Evolutionary conservation across 2,329 filamentous ascomycete genomes (phyloP).

Genomic region (Fusarium gaditjirri): DNA sequence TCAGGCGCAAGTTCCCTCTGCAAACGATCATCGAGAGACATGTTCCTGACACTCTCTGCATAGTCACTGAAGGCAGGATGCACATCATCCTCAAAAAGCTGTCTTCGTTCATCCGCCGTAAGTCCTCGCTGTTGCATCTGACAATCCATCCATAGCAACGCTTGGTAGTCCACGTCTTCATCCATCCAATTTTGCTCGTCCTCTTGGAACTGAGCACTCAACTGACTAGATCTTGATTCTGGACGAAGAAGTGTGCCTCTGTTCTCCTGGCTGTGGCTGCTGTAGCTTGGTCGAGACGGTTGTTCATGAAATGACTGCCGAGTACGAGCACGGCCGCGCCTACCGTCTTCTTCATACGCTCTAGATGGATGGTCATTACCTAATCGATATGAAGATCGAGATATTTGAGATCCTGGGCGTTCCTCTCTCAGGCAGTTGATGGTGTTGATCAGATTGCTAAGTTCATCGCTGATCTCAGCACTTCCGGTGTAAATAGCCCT

Average conservation of each 20-base stretch:
- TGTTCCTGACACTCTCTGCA: not conserved
- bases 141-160: conserved; percentile 30
- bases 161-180: conserved; percentile 1
- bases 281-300: not conserved
- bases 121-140: conserved; percentile 22
- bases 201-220: not conserved
- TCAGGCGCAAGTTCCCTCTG: not conserved
- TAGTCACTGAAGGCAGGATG: conserved; percentile 38
- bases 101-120: conserved; percentile 9
- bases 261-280: not conserved
- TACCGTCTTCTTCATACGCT: not conserved
- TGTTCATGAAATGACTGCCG: not conserved
- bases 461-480: conserved; percentile 12
- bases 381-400: not conserved
- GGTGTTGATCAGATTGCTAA: conserved; percentile 2
- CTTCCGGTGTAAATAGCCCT: conserved; percentile 19
- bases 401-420: not conserved
- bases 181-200: not conserved
- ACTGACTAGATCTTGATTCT: not conserved
- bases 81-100: conserved; percentile 17
- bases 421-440: conserved; percentile 4
- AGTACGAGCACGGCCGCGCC: not conserved
- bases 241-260: not conserved
- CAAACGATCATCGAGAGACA: not conserved
- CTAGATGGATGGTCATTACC: not conserved